Conservation (phyloP, 2,329 filamentous ascomycete species). For the Monosporascus sp. region DNA sequence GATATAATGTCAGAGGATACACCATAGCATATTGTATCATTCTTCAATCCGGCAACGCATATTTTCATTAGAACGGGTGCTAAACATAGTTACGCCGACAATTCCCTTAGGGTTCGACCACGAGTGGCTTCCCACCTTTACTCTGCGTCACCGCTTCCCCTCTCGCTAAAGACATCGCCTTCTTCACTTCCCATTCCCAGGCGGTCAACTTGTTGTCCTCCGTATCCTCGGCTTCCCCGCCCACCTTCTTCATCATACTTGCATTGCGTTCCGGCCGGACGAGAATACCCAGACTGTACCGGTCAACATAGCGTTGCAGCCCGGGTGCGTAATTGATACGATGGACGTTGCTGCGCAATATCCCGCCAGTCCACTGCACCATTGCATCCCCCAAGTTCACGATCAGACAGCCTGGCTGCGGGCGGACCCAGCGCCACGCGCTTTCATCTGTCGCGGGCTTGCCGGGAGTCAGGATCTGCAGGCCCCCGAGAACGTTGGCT, state of each 20-base stretch:
- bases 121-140: background rate
- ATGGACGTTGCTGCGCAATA: conserved; percentile 21
- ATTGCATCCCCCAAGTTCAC: conserved; percentile 18
- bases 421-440: conserved; percentile 18
- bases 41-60: no score
- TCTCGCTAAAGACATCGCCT: background rate
- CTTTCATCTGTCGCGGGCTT: conserved; percentile 4
- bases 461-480: conserved; percentile 28
- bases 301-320: conserved; percentile 13
- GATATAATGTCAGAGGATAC: no score
- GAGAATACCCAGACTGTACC: conserved; percentile 12
- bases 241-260: conserved; percentile 5
- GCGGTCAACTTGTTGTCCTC: conserved; percentile 5
- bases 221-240: background rate
- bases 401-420: conserved; percentile 17
- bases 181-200: conserved; percentile 11
- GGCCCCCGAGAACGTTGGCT: conserved; percentile 29
- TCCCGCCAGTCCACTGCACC: conserved; percentile 18
- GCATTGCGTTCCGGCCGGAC: conserved; percentile 10
- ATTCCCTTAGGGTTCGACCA: no score
- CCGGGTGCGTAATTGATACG: conserved; percentile 17
- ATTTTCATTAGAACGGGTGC: no score
- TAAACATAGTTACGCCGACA: no score
- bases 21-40: no score
- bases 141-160: background rate